Base-by-base conservation (phyloP, 1,284 basidiomycete genomes). In the Sporisorium reilianum region DNA sequence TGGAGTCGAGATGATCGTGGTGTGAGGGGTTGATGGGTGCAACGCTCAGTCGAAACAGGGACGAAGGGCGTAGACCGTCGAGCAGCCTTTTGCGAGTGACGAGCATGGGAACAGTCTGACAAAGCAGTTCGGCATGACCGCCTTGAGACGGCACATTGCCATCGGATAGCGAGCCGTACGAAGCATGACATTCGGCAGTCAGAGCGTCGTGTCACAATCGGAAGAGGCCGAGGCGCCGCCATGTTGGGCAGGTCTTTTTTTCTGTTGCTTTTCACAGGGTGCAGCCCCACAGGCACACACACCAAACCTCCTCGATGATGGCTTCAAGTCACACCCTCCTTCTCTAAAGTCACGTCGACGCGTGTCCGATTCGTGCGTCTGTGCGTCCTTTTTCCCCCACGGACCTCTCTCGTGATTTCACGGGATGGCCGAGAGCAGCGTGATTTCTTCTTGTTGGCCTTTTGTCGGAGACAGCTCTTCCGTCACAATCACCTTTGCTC, bases 281-380 rank as follows among this genome's bases (percentile, higher is more conserved):
- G 23, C 44, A 45, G 28, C 23, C 23, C 44, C 44, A 26, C 44
- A 45, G 12, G 7, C 25, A 28, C 20, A 5, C 44, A 28, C n/a
- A 22, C 42, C 36, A 38, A 38, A 38, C 16, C 32, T n/a, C n/a
- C n/a, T n/a, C n/a, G n/a, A n/a, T n/a, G n/a, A n/a, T n/a, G n/a
- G n/a, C n/a, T n/a, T n/a, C n/a, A 38, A 6, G 14, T 25, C 12
- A 10, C 9, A 23, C 42, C 5, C 42, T 44, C 42, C 5, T 23
- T 44, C 42, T 48, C 26, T 20, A 48, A 18, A 30, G 46, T 48
- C 46, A 48, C 46, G 46, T 48, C 46, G 46, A 48, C 46, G 46
- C 46, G 25, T 46, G 38, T 41, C 3, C 8, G 6, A 10, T 6
- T 41, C 38, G 3, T 8, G 18, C 26, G 45, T 30, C 26, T 30